Evolutionary conservation across 148 eudicot species (phyloP).

Genomic region (Amaranthus hypochondriacus): DNA sequence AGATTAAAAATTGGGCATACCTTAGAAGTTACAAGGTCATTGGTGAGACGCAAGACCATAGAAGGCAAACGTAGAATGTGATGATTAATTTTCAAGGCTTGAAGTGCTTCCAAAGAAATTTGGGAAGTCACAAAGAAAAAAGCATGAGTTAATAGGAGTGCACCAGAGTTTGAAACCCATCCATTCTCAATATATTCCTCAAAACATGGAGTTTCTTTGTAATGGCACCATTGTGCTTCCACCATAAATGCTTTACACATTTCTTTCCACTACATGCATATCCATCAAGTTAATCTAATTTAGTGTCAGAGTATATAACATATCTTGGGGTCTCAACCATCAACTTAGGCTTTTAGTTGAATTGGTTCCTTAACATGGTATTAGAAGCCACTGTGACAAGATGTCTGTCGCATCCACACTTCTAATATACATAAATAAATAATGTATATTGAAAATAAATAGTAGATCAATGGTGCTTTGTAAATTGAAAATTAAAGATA

Average conservation of each 20-base stretch:
- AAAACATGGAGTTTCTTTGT: slow-evolving; percentile 11
- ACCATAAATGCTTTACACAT: slow-evolving; percentile 19
- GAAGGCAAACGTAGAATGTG: slow-evolving; percentile 6
- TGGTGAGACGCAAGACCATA: slow-evolving; percentile 20
- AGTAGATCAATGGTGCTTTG: too few relatives aligned
- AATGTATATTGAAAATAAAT: too few relatives aligned
- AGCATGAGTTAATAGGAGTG: slow-evolving; percentile 16
- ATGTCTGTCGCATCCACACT: too few relatives aligned
- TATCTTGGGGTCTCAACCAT: too few relatives aligned
- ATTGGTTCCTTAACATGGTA: too few relatives aligned
- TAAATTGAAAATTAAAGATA: not conserved
- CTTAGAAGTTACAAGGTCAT: slow-evolving; percentile 23
- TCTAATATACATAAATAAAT: too few relatives aligned
- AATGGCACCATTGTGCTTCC: slow-evolving; percentile 24
- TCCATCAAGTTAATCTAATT: too few relatives aligned
- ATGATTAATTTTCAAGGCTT: slow-evolving; percentile 16
- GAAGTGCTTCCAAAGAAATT: slow-evolving; percentile 14
- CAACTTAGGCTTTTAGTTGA: too few relatives aligned
- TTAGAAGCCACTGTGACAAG: too few relatives aligned
- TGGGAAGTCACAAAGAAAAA: slow-evolving; percentile 11
- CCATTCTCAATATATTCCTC: slow-evolving; percentile 15
- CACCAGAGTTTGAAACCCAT: slow-evolving; percentile 25
- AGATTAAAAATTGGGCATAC: not conserved
- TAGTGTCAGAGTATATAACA: too few relatives aligned
- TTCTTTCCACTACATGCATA: slow-evolving; percentile 15